Conservation (phyloP, 208 protist genomes). For the Leishmania braziliensis region DNA sequence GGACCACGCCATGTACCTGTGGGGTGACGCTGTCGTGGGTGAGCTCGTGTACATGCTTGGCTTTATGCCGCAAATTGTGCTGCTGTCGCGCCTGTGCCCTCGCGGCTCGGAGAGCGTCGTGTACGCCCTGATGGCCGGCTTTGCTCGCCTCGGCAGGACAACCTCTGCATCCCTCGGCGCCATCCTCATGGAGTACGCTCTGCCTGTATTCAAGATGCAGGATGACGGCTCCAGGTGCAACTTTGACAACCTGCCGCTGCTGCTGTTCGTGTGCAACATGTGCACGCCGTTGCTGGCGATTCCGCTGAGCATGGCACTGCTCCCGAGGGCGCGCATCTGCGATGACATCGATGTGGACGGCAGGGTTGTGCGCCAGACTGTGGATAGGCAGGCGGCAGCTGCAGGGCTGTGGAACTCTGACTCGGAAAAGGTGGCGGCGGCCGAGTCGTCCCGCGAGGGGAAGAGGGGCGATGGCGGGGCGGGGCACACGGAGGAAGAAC, state of each 20-base stretch:
- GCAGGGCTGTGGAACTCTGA: background rate
- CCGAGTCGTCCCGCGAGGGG: background rate
- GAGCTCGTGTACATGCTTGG: constrained; percentile 62
- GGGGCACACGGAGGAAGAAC: background rate
- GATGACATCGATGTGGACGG: constrained; percentile 52
- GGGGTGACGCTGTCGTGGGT: constrained; percentile 57
- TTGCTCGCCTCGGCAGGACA: constrained; percentile 56
- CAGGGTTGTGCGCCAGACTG: constrained; percentile 24
- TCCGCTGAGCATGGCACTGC: constrained; percentile 42
- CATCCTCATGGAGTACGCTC: constrained; percentile 49
- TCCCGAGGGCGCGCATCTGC: constrained; percentile 56
- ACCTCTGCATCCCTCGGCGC: constrained; percentile 41
- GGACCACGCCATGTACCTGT: constrained; percentile 66
- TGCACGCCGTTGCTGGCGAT: constrained; percentile 51
- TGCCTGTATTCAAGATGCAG: constrained; percentile 36
- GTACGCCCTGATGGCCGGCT: constrained; percentile 78
- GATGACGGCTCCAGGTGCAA: constrained; percentile 39
- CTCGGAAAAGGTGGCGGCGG: background rate
- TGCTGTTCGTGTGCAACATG: constrained; percentile 59
- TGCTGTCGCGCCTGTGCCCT: constrained; percentile 81
- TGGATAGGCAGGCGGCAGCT: constrained; percentile 11
- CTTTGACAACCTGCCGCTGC: constrained; percentile 49
- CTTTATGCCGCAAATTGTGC: constrained; percentile 71
- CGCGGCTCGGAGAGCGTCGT: constrained; percentile 75
- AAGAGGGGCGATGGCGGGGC: background rate